Evolutionary conservation across 768 basidiomycete genomes (phyloP).

Genomic region (Tricholoma bakamatsutake): DNA sequence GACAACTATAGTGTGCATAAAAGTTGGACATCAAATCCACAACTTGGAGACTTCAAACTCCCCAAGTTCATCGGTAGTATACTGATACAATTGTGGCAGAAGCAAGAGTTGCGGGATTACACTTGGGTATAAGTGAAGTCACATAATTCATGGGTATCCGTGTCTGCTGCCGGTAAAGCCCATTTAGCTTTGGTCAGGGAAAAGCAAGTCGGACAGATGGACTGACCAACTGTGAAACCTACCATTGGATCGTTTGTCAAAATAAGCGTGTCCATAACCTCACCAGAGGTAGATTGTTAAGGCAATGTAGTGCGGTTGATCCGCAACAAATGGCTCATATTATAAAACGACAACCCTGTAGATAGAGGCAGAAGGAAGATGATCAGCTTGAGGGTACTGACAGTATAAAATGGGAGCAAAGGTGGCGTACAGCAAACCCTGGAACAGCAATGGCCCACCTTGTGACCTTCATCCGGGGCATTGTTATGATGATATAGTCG

Average conservation of each 20-base stretch:
- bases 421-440: constrained; percentile 15
- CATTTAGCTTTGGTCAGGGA: background rate
- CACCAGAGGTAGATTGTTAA: background rate
- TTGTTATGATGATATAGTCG: background rate
- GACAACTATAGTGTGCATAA: background rate
- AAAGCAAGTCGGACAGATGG: background rate
- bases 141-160: background rate
- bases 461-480: constrained; percentile 12
- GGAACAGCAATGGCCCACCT: constrained; percentile 19
- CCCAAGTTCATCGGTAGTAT: background rate
- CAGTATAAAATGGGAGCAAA: background rate
- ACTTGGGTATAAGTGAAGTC: background rate
- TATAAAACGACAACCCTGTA: constrained; percentile 22
- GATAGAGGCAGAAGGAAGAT: background rate
- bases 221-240: constrained; percentile 2
- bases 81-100: background rate
- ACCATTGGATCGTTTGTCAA: constrained; percentile 1
- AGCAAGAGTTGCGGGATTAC: background rate
- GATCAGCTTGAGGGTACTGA: background rate
- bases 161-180: background rate
- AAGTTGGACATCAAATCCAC: background rate
- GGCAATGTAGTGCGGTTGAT: background rate
- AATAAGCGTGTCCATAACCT: constrained; percentile 6
- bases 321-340: constrained; percentile 18
- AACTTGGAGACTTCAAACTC: background rate